Base-by-base conservation (phyloP, 2,329 filamentous ascomycete species). In the Xylaria sp. region DNA sequence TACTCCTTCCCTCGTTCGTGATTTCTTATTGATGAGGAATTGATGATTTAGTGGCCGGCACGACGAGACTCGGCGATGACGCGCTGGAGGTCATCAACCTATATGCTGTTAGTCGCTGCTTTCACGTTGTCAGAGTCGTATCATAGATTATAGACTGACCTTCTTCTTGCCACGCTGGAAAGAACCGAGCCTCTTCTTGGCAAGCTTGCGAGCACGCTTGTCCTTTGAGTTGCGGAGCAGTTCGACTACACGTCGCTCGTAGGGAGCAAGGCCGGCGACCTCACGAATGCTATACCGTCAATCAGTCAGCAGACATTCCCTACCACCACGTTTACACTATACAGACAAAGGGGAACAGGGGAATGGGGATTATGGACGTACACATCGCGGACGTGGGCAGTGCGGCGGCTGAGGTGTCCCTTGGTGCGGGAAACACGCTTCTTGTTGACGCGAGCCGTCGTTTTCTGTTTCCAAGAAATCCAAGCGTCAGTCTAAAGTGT, bases 121-220 rank as follows among this genome's bases (percentile, higher is more conserved):
- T 21, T 32, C 36, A 12, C 27, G 27, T 27, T 1, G 11, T 24
- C 8, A 11, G 2, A 8, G 6, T 8, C 32, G 3, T 1, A 2
- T 17, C 14, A 42, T 32, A 7, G 8, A 24, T 36, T 58, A 14
- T 21, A 5, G 21, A 63, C 66, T 58, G 78, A 99, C 96, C 95
- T 99, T 99, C 84, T 89, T 91, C 95, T 99, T 99, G 82, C 95
- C 95, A 85, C 96, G 95, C 82, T 93, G 93, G 85, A 98, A 98
- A 79, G 96, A 98, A 83, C 96, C 96, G 88, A 99, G 94, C 92
- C 95, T 91, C 93, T 97, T 98, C 94, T 98, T 98, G 81, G 95
- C 95, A 81, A 98, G 93, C 92, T 98, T 98, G 79, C 95, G 90
- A 81, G 95, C 95, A 85, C 95, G 93, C 69, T 98, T 98, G 87